Evolutionary conservation across 73 alveolate species (phyloP).

Genomic region (Paramecium biaurelia): DNA sequence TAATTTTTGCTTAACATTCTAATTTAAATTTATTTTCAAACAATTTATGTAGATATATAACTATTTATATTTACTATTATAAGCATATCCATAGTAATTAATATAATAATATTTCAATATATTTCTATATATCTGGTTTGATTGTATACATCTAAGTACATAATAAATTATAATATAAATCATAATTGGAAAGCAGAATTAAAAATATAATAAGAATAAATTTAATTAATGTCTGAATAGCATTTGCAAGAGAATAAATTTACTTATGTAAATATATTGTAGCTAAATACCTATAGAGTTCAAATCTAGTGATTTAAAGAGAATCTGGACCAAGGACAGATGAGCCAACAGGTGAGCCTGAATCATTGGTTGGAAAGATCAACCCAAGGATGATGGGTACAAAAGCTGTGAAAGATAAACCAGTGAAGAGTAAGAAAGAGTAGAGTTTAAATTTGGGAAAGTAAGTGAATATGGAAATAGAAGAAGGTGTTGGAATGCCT

Average conservation of each 20-base stretch:
- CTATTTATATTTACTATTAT: no score
- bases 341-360: conserved; percentile 97
- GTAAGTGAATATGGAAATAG: conserved; percentile 48
- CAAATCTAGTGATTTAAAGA: conserved; percentile 64
- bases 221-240: conserved; percentile 33
- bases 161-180: no score
- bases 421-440: conserved; percentile 73
- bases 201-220: neutral
- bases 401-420: conserved; percentile 83
- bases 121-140: no score
- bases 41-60: no score
- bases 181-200: neutral
- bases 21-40: no score
- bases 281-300: neutral
- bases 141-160: neutral
- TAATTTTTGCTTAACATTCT: no score
- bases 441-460: conserved; percentile 56
- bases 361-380: conserved; percentile 82
- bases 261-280: neutral
- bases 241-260: conserved; percentile 18
- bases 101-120: no score
- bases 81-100: no score
- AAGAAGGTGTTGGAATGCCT: conserved; percentile 37
- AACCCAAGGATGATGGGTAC: conserved; percentile 88
- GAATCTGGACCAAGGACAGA: conserved; percentile 62